phyloP scores from a whole-genome alignment of 352 stramenopile species.

The Phytophthora megakarya region DNA sequence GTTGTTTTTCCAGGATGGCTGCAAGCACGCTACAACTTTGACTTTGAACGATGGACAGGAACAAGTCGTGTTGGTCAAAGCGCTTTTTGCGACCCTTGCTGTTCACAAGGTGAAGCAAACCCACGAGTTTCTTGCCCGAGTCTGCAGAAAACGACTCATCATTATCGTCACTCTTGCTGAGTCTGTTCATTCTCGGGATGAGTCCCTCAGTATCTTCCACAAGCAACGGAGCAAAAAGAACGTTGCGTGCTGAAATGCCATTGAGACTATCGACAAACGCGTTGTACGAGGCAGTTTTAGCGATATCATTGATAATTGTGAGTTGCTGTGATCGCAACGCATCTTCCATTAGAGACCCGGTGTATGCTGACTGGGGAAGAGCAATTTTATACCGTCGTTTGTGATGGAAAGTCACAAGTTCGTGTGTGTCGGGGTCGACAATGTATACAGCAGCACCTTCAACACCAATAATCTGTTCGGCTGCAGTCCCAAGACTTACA shows the following conservation, averaged over 20 bases:
- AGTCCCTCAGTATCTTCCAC: constrained; percentile 44
- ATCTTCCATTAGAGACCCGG: constrained; percentile 56
- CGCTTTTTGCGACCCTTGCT: constrained; percentile 60
- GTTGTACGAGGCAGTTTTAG: constrained; percentile 47
- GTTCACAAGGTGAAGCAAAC: constrained; percentile 74
- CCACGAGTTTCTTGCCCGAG: constrained; percentile 54
- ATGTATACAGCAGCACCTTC: constrained; percentile 73
- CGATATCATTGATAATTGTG: constrained; percentile 70
- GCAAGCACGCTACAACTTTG: constrained; percentile 69
- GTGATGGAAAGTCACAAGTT: constrained; percentile 76
- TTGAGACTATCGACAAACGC: constrained; percentile 73
- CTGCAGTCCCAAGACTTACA: constrained; percentile 52
- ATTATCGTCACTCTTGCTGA: constrained; percentile 9
- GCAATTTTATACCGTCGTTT: constrained; percentile 67
- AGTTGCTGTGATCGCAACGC: constrained; percentile 51
- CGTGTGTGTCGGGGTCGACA: constrained; percentile 40
- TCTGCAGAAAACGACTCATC: neutral
- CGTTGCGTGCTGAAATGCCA: constrained; percentile 54
- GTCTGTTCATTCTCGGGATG: constrained; percentile 22
- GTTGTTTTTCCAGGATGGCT: constrained; percentile 74
- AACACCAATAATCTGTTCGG: constrained; percentile 76
- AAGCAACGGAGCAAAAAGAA: constrained; percentile 68
- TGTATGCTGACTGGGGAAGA: constrained; percentile 55
- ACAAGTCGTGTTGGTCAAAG: constrained; percentile 75
- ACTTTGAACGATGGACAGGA: constrained; percentile 76